Base-by-base conservation (phyloP, 768 basidiomycete species). In the Cystofilobasidium bisporidii region DNA sequence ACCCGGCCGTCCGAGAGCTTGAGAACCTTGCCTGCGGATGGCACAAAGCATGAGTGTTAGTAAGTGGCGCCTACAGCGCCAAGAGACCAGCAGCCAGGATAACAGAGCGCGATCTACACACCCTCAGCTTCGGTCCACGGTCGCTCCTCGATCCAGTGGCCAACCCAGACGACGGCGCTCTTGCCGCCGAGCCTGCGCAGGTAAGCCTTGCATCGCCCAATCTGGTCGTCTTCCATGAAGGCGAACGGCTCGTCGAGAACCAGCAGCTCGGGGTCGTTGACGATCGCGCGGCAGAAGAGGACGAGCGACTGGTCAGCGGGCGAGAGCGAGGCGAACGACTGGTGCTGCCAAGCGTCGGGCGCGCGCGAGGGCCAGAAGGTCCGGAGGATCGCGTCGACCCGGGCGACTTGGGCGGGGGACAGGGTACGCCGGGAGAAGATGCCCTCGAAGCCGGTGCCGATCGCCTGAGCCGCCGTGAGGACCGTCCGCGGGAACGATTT, bases 191-290 rank as follows among this genome's bases (percentile, higher is more conserved):
- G 45, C n/a, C 77, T 74, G 15, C 86, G 79, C 53, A 99, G 74
- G 73, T 89, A 89, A 48, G 71, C 72, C 70, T 83, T 79, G 48
- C 85, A 88, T 43, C 82, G 82, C 22, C 76, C 76, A 36, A 93
- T 84, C 84, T 90, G 89, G 8, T 76, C 78, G 53, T 84, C 85
- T 71, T 89, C 89, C 89, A 98, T 93, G 30, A 92, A 93, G 28
- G 88, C 86, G 84, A 89, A 92, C 12, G 86, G 88, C 75, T 99
- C 94, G 73, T 99, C 94, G 47, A 98, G 78, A 14, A 97, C 79
- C 10, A 98, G 80, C 40, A 99, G 74, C 64, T 82, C 82, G 3
- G 89, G 87, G 18, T 81, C 78, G 18, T 83, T 83, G 12, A 93
- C 90, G 40, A 96, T 79, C 32, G 92, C 89, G 22, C 92, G 84